A percentile compares a stretch with the other conserved stretches of the same genome.
These are phyloP conservation scores for Colletotrichum paranaense DNA, from an alignment of 2,329 filamentous ascomycete species.

Conservation along the genomic window DNA sequence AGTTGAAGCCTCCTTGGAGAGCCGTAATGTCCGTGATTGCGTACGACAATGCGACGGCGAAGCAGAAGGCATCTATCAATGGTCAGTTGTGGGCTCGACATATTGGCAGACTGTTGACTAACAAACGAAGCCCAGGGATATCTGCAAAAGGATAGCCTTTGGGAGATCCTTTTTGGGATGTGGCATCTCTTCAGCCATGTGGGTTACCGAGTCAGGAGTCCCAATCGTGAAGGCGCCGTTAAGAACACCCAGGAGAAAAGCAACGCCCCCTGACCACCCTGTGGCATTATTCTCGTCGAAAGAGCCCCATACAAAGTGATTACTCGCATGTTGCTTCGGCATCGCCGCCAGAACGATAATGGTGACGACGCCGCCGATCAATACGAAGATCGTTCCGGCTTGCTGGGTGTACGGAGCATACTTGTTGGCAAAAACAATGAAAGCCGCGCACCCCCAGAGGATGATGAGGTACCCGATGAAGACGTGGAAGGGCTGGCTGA, in stretches of 20 bases:
- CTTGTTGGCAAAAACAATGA: conserved; percentile 68
- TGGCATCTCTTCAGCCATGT: conserved; percentile 71
- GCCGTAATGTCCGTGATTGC: conserved; percentile 65
- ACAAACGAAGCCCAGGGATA: conserved; percentile 56
- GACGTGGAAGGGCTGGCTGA: conserved; percentile 65
- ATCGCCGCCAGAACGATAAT: conserved; percentile 65
- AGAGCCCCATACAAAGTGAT: conserved; percentile 64
- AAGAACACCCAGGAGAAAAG: conserved; percentile 73
- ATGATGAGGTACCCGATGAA: conserved; percentile 68
- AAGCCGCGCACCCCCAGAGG: conserved; percentile 62
- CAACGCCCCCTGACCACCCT: conserved; percentile 69
- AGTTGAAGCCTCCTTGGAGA: conserved; percentile 61
- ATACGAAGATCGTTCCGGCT: conserved; percentile 65
- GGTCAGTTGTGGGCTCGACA: conserved; percentile 50
- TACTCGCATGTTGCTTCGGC: conserved; percentile 62
- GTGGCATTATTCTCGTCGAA: conserved; percentile 59
- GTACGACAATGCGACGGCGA: conserved; percentile 64
- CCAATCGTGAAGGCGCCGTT: conserved; percentile 76
- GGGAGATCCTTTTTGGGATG: conserved; percentile 60
- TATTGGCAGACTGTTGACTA: conserved; percentile 52
- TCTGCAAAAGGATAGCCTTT: conserved; percentile 60
- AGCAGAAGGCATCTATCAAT: conserved; percentile 63
- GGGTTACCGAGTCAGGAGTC: conserved; percentile 71
- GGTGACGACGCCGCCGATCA: conserved; percentile 62
- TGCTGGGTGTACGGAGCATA: conserved; percentile 64